These are phyloP conservation scores for Ichthyophthirius multifiliis DNA, from an alignment of 169 alveolate species.

Conservation along the genomic window DNA sequence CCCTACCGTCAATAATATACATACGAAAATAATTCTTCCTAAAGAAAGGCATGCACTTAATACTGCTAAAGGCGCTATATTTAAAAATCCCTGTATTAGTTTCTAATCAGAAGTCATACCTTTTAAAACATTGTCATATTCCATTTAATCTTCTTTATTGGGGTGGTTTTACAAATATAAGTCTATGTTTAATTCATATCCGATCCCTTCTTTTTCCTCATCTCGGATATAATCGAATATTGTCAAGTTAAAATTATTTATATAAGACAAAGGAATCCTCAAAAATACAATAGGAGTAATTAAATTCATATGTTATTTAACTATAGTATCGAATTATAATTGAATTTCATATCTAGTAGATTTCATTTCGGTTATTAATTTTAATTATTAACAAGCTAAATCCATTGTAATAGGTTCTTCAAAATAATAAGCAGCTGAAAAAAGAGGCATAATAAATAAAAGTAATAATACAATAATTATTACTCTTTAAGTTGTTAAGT, in stretches of 20 bases:
- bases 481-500: constrained; percentile 59
- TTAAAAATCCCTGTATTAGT: constrained; percentile 14
- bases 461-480: constrained; percentile 54
- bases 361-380: too few species aligned
- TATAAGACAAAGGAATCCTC: constrained; percentile 4
- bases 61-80: constrained; percentile 1
- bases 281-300: background rate
- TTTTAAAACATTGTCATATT: background rate
- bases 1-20: constrained; percentile 72
- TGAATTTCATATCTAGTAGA: background rate
- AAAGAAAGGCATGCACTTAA: constrained; percentile 59
- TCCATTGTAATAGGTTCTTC: too few species aligned
- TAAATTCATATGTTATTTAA: background rate
- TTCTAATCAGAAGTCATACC: constrained; percentile 35
- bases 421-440: constrained; percentile 45
- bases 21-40: constrained; percentile 67
- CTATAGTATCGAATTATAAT: background rate
- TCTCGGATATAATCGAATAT: constrained; percentile 12
- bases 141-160: background rate
- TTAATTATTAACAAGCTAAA: too few species aligned
- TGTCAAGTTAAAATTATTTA: background rate
- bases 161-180: background rate
- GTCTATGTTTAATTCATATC: background rate
- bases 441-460: constrained; percentile 55
- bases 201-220: constrained; percentile 23